A percentile compares a stretch with the other conserved stretches of the same genome.
Conservation (phyloP, 257 asterid genomes). For the Ocimum tenuiflorum region DNA sequence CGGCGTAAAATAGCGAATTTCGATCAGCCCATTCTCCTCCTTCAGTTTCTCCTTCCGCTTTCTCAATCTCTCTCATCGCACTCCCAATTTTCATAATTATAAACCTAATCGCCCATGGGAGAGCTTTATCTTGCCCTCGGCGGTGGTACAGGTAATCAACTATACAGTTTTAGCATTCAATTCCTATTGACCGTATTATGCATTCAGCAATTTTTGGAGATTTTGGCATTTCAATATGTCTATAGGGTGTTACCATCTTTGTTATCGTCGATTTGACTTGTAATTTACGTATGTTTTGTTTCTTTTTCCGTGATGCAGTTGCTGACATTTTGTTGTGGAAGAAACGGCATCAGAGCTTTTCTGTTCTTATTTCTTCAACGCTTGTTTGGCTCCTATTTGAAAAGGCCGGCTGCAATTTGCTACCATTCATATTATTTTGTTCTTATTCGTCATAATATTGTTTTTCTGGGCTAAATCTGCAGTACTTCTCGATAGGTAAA, state of each 20-base stretch:
- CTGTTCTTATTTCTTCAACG: slow-evolving; percentile 47
- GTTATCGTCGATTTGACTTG: not conserved
- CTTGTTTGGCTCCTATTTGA: slow-evolving; percentile 66
- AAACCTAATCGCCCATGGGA: slow-evolving; percentile 47
- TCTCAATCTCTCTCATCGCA: not conserved
- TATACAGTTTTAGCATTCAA: not conserved
- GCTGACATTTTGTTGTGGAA: slow-evolving; percentile 78
- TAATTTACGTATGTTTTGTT: not conserved
- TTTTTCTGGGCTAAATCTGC: slow-evolving; percentile 94
- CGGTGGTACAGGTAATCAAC: slow-evolving; percentile 51
- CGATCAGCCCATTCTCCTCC: not conserved
- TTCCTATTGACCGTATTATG: slow-evolving; percentile 1
- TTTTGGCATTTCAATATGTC: not conserved
- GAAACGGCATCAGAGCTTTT: slow-evolving; percentile 41
- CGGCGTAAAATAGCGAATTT: slow-evolving; percentile 7
- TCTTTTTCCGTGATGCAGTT: slow-evolving; percentile 36
- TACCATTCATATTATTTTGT: slow-evolving; percentile 48
- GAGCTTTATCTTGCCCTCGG: slow-evolving; percentile 57
- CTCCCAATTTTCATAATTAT: not conserved
- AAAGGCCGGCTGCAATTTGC: slow-evolving; percentile 57
- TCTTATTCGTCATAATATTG: slow-evolving; percentile 55
- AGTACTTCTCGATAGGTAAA: slow-evolving; percentile 71
- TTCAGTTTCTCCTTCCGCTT: slow-evolving; percentile 9
- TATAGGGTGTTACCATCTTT: not conserved
- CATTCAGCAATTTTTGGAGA: not conserved